These are phyloP conservation scores for Phytophthora pseudosyringae DNA, from an alignment of 352 stramenopile genomes.

Conservation along the genomic window DNA sequence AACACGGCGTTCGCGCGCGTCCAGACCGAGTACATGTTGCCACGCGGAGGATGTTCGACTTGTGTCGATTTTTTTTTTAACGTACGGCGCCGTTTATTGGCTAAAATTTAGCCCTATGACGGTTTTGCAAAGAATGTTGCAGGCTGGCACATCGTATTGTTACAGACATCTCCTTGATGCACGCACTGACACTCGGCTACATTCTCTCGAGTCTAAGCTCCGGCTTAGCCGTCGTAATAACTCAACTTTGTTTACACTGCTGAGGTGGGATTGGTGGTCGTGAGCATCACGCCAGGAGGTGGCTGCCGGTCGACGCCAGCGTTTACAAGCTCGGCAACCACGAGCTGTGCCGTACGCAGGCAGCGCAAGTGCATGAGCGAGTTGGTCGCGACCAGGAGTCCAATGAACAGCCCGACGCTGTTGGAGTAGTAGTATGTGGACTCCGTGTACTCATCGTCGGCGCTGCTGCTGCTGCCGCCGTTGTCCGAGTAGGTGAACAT, in stretches of 20 bases:
- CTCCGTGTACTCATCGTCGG: conserved; percentile 25
- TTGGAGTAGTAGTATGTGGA: conserved; percentile 47
- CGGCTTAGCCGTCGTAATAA: conserved; percentile 9
- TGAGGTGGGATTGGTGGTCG: conserved; percentile 22
- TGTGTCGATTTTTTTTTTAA: not conserved
- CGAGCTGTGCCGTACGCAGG: conserved; percentile 42
- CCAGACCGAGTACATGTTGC: conserved; percentile 86
- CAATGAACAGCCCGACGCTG: conserved; percentile 54
- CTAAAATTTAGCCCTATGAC: not conserved
- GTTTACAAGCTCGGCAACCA: conserved; percentile 40
- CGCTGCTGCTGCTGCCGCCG: conserved; percentile 24
- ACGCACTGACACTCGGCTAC: conserved; percentile 15
- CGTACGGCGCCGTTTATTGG: conserved; percentile 11
- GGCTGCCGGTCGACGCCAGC: conserved; percentile 28
- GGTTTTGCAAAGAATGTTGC: not conserved
- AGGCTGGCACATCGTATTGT: conserved; percentile 21
- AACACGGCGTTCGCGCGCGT: conserved; percentile 86
- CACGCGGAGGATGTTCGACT: conserved; percentile 25
- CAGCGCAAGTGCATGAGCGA: conserved; percentile 65
- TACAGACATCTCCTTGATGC: conserved; percentile 18
- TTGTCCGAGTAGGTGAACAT: conserved; percentile 24
- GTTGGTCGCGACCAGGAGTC: conserved; percentile 59
- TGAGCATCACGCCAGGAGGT: conserved; percentile 29
- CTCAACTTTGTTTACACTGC: conserved; percentile 24
- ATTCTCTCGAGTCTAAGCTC: conserved; percentile 9